Evolutionary conservation across 2,329 filamentous ascomycete species (phyloP).

Genomic region (Xylariales sp.): DNA sequence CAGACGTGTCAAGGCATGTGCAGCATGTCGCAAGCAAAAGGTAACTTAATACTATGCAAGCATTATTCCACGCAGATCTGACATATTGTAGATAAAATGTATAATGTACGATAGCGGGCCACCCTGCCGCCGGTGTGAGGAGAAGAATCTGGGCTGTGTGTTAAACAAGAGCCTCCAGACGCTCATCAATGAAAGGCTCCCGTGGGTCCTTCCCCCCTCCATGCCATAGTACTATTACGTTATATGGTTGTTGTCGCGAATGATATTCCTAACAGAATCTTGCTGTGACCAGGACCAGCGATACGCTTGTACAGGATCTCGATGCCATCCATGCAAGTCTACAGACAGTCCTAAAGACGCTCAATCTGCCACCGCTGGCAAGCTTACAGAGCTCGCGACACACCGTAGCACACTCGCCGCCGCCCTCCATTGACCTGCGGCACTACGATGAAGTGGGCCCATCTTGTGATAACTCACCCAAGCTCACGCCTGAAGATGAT

Average conservation of each 20-base stretch:
- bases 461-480: slow-evolving; percentile 20
- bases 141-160: slow-evolving; percentile 31
- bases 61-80: neutral
- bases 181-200: slow-evolving; percentile 35
- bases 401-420: slow-evolving; percentile 7
- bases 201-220: no score
- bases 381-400: slow-evolving; percentile 12
- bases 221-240: no score
- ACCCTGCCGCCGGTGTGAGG: slow-evolving; percentile 31
- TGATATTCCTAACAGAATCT: no score
- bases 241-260: no score
- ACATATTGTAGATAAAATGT: slow-evolving; percentile 30
- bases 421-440: slow-evolving; percentile 8
- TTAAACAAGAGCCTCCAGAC: slow-evolving; percentile 37
- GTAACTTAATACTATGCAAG: slow-evolving; percentile 13
- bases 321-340: slow-evolving; percentile 15
- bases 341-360: slow-evolving; percentile 11
- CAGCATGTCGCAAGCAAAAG: slow-evolving; percentile 36
- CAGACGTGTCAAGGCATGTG: slow-evolving; percentile 24
- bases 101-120: slow-evolving; percentile 35
- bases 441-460: slow-evolving; percentile 12
- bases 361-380: slow-evolving; percentile 12
- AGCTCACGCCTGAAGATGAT: slow-evolving; percentile 20
- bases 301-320: slow-evolving; percentile 15
- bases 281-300: slow-evolving; percentile 13